Base-by-base conservation (phyloP, 257 asterid genomes). In the Ocimum tenuiflorum region DNA sequence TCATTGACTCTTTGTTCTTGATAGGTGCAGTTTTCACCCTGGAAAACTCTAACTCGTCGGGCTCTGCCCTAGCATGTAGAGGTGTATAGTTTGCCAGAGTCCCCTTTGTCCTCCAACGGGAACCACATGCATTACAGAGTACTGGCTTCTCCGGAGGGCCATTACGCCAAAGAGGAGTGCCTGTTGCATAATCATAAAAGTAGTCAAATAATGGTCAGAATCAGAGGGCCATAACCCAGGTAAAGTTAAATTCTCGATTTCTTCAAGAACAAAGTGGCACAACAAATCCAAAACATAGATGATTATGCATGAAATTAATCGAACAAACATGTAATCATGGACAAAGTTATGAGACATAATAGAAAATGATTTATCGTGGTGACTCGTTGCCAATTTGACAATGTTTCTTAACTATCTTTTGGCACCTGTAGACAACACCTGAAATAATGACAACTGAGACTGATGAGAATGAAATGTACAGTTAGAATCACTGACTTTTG, bases 61-160 rank as follows among this genome's bases (percentile, higher is more conserved):
- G 79, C 46, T 94, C 99, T 2, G 94, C 81, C 73, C 99, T 83
- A 24, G 96, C 88, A 68, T 90, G 97, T 56, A 94, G 84, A 68
- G 99, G 99, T 38, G 96, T 88, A 68, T 94, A 94, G 79, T 94
- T 94, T 36, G 75, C 87, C 57, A 94, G 79, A 29, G 96, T 83
- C 24, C 99, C 99, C 80, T 94, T 94, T n/a, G 99, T 94, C 79
- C 99, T 83, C 99, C 99, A 94, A 56, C 99, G 74, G 38, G 99
- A 94, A 56, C 99, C 99, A 83, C 99, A 94, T 36, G 99, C 99
- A 82, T 94, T 94, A 79, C 99, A 94, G 22, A 94, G 92, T 18
- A 94, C 83, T 31, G 99, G 99, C 87, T 94, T 94, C 84, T 90
- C 99, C 0, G 99, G 96, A 36, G 99, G 99, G 72, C 99, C 99